Evolutionary conservation across 2,329 filamentous ascomycete genomes (phyloP), one percentile per base, ranked within the genome.

Genomic region (Epichloe glyceriae): DNA sequence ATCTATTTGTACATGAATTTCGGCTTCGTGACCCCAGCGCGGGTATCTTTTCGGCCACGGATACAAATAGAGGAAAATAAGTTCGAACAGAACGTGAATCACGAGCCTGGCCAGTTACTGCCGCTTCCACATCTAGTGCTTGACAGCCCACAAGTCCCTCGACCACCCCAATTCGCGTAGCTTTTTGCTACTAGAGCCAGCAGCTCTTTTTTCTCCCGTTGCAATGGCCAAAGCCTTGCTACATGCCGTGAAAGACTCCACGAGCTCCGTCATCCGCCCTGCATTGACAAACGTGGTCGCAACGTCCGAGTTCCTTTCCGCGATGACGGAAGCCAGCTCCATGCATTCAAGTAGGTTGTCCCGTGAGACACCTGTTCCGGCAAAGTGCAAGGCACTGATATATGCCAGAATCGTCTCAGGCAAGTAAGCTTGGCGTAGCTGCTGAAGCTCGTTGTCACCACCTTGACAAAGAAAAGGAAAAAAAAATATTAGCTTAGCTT

Each of bases 351-450:
- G 75, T 17, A 95, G 74, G 56, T 85, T 79, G 52, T 91, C 86
- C 42, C 88, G 82, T 44, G 82, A 84, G 42, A 94, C 71, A 46
- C 80, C 76, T 45, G 81, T 82, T 3, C 88, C 88, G 0, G 86
- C 85, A 61, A 85, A 86, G 63, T 94, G 86, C 47, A 97, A 72
- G 1, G 86, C 83, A 59, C 79, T 83, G 62, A 93, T 80, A 64
- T 93, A 96, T 3, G 86, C 87, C 47, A 98, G 75, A 41, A 95
- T 73, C 17, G 87, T 78, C 64, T 96, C 89, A 2, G 93, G 90
- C 3, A 98, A 74, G 66, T 95, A 97, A 0, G 80, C 78, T 50
- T 81, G 77, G 56, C 89, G 82, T 48, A 97, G 79, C 22, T 74
- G 69, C 46, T 69, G 68, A 46, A 88, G 76, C 50, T 86, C 80